These are phyloP conservation scores for Beta corolliflora DNA, from an alignment of 179 eudicot genomes.

Conservation along the genomic window DNA sequence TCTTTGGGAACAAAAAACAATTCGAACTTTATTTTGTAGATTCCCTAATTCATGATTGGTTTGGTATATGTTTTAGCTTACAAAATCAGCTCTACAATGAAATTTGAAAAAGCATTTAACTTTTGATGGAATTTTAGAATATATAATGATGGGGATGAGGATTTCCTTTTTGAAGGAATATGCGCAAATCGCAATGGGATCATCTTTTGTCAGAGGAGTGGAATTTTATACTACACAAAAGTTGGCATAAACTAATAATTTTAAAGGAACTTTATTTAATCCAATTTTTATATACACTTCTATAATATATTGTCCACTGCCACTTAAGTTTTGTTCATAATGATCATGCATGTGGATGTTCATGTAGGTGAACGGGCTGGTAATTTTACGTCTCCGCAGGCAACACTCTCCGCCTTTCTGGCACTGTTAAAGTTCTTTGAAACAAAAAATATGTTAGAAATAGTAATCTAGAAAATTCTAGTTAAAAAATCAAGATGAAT, in stretches of 20 bases:
- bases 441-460: no score
- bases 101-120: background rate
- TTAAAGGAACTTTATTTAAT: background rate
- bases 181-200: background rate
- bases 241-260: background rate
- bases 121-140: background rate
- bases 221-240: background rate
- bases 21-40: no score
- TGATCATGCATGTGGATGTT: constrained; percentile 22
- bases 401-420: constrained; percentile 9
- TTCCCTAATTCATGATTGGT: no score
- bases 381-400: constrained; percentile 22
- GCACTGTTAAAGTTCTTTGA: background rate
- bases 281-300: background rate
- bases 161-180: background rate
- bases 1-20: no score
- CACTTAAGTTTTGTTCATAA: background rate
- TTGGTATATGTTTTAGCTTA: no score
- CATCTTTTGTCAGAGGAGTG: constrained; percentile 10
- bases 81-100: background rate
- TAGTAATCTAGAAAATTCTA: no score
- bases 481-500: no score
- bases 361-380: no score
- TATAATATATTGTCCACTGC: no score
- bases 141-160: background rate